These are phyloP conservation scores for Olyra latifolia DNA, from an alignment of 176 grass and related monocot genomes.

Conservation along the genomic window DNA sequence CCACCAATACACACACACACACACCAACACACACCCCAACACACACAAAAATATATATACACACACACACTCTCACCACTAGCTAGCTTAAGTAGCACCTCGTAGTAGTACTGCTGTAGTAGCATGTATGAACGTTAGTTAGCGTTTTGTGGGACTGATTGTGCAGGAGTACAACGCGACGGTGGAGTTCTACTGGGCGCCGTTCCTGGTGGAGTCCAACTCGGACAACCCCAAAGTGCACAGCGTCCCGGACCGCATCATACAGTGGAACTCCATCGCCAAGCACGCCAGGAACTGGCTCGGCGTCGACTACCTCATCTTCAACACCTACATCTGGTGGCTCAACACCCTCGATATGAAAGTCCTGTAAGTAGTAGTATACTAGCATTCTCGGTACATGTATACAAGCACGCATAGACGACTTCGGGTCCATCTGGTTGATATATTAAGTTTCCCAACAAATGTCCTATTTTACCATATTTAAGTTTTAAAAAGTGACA, in stretches of 20 bases:
- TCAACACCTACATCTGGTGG: constrained; percentile 99
- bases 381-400: too few species aligned
- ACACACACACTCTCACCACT: background rate
- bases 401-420: background rate
- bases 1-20: too few species aligned
- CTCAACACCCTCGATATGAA: constrained; percentile 86
- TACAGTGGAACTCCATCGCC: constrained; percentile 79
- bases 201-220: constrained; percentile 97
- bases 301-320: constrained; percentile 90
- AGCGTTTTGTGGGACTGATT: background rate
- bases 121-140: too few species aligned
- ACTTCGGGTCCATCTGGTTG: too few species aligned
- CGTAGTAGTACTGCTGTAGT: too few species aligned
- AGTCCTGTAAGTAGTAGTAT: constrained; percentile 62
- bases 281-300: constrained; percentile 81
- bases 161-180: constrained; percentile 84
- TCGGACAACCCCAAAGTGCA: constrained; percentile 93
- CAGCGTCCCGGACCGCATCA: constrained; percentile 81
- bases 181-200: constrained; percentile 99
- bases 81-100: too few species aligned
- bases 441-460: too few species aligned
- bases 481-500: too few species aligned
- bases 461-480: too few species aligned
- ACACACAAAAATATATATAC: too few species aligned
- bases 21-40: too few species aligned